Conservation (phyloP, 1,284 basidiomycete species). For the Anthracocystis setariae region DNA sequence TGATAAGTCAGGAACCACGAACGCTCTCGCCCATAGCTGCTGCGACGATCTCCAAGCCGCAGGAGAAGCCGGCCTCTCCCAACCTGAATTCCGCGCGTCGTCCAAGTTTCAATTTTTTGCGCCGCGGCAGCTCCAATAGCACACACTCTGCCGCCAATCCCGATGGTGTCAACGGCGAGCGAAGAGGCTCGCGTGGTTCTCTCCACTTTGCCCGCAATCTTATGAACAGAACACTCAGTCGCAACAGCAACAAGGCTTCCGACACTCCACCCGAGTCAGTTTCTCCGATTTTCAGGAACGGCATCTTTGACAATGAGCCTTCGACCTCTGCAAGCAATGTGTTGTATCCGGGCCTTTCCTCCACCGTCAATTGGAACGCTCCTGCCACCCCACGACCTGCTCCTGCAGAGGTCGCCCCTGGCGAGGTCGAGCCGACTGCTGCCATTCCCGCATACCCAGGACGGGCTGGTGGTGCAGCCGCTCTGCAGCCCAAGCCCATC, state of each 20-base stretch:
- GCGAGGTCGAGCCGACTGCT: constrained; percentile 23
- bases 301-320: constrained; percentile 24
- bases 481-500: constrained; percentile 12
- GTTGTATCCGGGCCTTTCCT: constrained; percentile 35
- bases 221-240: constrained; percentile 34
- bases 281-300: constrained; percentile 19
- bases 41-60: constrained; percentile 4
- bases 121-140: constrained; percentile 28
- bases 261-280: constrained; percentile 13
- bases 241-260: constrained; percentile 21
- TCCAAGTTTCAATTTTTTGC: constrained; percentile 44
- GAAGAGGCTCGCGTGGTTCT: constrained; percentile 19
- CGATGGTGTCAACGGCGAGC: constrained; percentile 20
- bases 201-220: constrained; percentile 31
- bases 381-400: not conserved
- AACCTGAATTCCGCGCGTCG: constrained; percentile 16
- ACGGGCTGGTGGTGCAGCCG: constrained; percentile 8
- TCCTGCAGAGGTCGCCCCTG: constrained; percentile 14
- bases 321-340: not conserved
- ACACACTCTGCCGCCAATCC: constrained; percentile 14
- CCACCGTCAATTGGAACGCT: constrained; percentile 39
- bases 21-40: constrained; percentile 20
- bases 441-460: constrained; percentile 27
- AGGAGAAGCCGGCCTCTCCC: constrained; percentile 25
- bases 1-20: constrained; percentile 1